Evolutionary conservation across 805 yeast species (phyloP).

Genomic region (Starmerella floris): DNA sequence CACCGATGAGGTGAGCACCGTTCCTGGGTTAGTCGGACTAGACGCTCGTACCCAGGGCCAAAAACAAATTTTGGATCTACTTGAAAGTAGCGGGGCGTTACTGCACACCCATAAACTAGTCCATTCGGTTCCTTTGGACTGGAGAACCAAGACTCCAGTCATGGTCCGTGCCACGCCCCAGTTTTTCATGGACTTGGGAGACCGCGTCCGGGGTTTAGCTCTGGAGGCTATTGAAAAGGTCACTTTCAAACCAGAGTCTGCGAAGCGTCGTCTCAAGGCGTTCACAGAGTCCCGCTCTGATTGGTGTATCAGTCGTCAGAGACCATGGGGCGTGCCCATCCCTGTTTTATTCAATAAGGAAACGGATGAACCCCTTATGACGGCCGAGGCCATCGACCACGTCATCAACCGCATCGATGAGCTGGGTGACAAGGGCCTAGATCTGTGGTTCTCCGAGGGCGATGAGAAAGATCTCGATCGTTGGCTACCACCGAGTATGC

Average conservation of each 20-base stretch:
- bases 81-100: slow-evolving; percentile 36
- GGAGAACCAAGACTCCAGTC: slow-evolving; percentile 95
- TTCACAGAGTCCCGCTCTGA: slow-evolving; percentile 71
- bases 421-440: slow-evolving; percentile 37
- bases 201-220: slow-evolving; percentile 46
- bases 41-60: slow-evolving; percentile 54
- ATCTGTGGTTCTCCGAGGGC: slow-evolving; percentile 48
- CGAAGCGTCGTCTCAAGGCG: slow-evolving; percentile 53
- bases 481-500: slow-evolving; percentile 55
- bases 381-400: slow-evolving; percentile 40
- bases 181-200: slow-evolving; percentile 81
- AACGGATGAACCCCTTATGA: slow-evolving; percentile 53
- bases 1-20: slow-evolving; percentile 38
- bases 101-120: slow-evolving; percentile 38
- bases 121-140: slow-evolving; percentile 92
- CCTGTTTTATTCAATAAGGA: slow-evolving; percentile 60
- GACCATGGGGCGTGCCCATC: slow-evolving; percentile 97
- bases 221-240: slow-evolving; percentile 47
- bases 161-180: slow-evolving; percentile 91
- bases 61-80: slow-evolving; percentile 31
- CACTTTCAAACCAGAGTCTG: slow-evolving; percentile 59
- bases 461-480: slow-evolving; percentile 36
- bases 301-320: slow-evolving; percentile 96
- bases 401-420: slow-evolving; percentile 44
- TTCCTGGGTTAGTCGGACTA: slow-evolving; percentile 36